These are phyloP conservation scores for Volvox africanus DNA, from an alignment of 139 green algal species.

Conservation along the genomic window DNA sequence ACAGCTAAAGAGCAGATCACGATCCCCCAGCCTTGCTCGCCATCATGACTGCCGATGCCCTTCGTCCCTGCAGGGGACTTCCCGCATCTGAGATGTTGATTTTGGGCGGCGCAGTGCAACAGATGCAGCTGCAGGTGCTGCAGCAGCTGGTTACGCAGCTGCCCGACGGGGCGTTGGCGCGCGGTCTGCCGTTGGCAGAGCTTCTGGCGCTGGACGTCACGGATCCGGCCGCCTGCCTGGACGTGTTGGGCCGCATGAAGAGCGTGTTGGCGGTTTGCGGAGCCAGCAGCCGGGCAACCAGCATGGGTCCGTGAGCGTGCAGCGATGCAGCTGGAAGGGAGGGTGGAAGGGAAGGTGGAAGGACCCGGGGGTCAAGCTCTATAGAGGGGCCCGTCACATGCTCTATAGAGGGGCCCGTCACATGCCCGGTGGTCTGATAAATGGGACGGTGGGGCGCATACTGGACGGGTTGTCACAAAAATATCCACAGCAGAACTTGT, in stretches of 20 bases:
- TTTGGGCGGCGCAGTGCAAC: slow-evolving; percentile 4
- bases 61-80: not conserved
- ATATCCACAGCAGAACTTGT: too few species aligned
- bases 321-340: not conserved
- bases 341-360: not conserved
- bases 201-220: slow-evolving; percentile 11
- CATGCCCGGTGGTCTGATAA: too few species aligned
- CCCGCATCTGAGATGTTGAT: not conserved
- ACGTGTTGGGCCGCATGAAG: slow-evolving; percentile 13
- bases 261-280: slow-evolving; percentile 1
- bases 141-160: slow-evolving; percentile 35
- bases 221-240: slow-evolving; percentile 16
- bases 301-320: slow-evolving; percentile 1
- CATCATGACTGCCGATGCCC: too few species aligned
- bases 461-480: too few species aligned
- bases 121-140: slow-evolving; percentile 46
- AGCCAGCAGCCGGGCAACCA: slow-evolving; percentile 1
- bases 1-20: too few species aligned
- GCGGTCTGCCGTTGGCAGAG: slow-evolving; percentile 38
- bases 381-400: too few species aligned
- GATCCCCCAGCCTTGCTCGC: too few species aligned
- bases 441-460: too few species aligned
- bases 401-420: too few species aligned
- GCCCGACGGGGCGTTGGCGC: not conserved
- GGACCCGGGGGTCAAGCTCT: not conserved